Conservation (phyloP, 176 grass and related monocot species). For the Echinochloa phyllopogon region DNA sequence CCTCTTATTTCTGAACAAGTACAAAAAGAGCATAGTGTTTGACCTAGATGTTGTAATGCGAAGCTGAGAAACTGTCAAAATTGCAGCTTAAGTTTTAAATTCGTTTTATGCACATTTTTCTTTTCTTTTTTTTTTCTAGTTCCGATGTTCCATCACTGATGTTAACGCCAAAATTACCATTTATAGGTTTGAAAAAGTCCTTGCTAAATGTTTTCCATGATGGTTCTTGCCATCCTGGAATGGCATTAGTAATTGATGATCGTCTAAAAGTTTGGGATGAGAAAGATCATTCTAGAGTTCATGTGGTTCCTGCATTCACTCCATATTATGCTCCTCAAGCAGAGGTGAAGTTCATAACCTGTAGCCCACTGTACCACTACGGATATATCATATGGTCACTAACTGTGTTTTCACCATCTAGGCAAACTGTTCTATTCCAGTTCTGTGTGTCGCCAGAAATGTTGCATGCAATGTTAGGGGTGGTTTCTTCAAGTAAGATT, state of each 20-base stretch:
- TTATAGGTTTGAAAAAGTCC: slow-evolving; percentile 79
- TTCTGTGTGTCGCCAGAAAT: slow-evolving; percentile 97
- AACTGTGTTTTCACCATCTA: slow-evolving; percentile 46
- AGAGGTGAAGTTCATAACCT: slow-evolving; percentile 64
- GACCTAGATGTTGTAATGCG: not conserved
- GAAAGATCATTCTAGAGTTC: slow-evolving; percentile 93
- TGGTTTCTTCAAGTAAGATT: slow-evolving; percentile 95
- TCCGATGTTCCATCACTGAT: slow-evolving; percentile 23
- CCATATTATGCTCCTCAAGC: slow-evolving; percentile 99
- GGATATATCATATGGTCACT: slow-evolving; percentile 31
- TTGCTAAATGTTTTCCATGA: slow-evolving; percentile 93
- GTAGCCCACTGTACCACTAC: not conserved
- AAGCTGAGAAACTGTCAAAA: slow-evolving; percentile 21
- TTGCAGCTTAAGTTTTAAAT: slow-evolving; percentile 2
- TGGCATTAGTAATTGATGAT: slow-evolving; percentile 98
- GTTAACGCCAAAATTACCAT: slow-evolving; percentile 31
- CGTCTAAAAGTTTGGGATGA: slow-evolving; percentile 99
- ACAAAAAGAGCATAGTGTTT: slow-evolving; percentile 7
- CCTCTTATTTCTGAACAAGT: slow-evolving; percentile 9
- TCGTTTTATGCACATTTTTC: not conserved
- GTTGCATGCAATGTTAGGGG: slow-evolving; percentile 98
- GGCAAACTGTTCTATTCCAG: slow-evolving; percentile 80
- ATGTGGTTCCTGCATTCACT: slow-evolving; percentile 96
- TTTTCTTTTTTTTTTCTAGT: slow-evolving; percentile 38
- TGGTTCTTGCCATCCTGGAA: slow-evolving; percentile 90